A percentile compares a stretch with the other conserved stretches of the same genome.
These are phyloP conservation scores for Linnemannia hyalina DNA, from an alignment of 192 early-diverging fungal species.

Conservation along the genomic window DNA sequence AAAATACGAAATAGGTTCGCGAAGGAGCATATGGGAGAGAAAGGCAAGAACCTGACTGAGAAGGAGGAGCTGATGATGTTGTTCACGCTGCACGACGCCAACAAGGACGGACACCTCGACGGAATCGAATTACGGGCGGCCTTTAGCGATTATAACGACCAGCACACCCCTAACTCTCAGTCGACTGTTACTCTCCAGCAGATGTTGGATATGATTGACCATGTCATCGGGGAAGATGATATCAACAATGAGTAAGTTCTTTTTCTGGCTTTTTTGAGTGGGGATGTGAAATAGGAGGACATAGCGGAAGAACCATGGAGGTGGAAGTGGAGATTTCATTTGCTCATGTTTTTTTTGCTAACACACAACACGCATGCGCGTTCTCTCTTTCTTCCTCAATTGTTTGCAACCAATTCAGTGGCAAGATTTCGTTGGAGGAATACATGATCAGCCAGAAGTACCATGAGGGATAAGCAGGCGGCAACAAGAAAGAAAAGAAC, in stretches of 20 bases:
- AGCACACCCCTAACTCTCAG: slow-evolving; percentile 4
- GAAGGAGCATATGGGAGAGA: slow-evolving; percentile 67
- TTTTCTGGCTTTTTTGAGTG: background rate
- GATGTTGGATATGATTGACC: slow-evolving; percentile 77
- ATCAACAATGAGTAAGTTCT: slow-evolving; percentile 74
- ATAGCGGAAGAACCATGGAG: background rate
- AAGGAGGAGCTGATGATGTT: slow-evolving; percentile 78
- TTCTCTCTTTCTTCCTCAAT: background rate
- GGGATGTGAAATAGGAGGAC: background rate
- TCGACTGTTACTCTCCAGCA: slow-evolving; percentile 58
- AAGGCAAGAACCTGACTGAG: slow-evolving; percentile 58
- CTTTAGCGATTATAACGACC: slow-evolving; percentile 61
- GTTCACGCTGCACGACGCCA: slow-evolving; percentile 80
- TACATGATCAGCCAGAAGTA: slow-evolving; percentile 66
- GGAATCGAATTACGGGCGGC: slow-evolving; percentile 81
- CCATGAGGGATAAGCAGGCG: slow-evolving; percentile 47
- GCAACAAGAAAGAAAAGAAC: background rate
- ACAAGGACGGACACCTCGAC: slow-evolving; percentile 80
- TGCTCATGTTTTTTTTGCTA: background rate
- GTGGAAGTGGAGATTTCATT: background rate
- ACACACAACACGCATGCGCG: background rate
- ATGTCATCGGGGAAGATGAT: slow-evolving; percentile 83
- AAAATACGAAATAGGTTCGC: slow-evolving; percentile 59
- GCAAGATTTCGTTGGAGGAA: slow-evolving; percentile 69
- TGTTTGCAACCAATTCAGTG: slow-evolving; percentile 35